These are phyloP conservation scores for Talaromyces trachyspermus DNA, from an alignment of 495 filamentous ascomycete genomes.

Conservation along the genomic window DNA sequence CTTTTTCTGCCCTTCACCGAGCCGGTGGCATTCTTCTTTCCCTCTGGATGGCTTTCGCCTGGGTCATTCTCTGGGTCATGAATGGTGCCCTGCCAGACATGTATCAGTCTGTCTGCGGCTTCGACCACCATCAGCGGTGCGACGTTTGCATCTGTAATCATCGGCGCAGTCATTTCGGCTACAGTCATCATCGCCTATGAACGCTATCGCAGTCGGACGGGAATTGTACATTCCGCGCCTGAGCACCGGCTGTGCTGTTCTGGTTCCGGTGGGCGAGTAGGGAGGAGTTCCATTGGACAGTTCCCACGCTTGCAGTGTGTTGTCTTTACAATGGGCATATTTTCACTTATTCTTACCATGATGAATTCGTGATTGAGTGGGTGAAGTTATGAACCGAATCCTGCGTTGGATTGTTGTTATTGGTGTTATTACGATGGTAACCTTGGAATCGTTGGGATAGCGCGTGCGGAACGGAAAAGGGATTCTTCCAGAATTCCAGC, in stretches of 20 bases:
- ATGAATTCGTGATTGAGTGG: too few species aligned
- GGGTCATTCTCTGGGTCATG: conserved; percentile 69
- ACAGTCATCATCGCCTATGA: conserved; percentile 57
- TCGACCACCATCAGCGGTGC: conserved; percentile 51
- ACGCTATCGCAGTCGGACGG: conserved; percentile 22
- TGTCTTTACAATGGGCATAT: conserved; percentile 69
- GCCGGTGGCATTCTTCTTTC: conserved; percentile 79
- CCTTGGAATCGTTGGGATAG: too few species aligned
- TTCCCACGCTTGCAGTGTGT: conserved; percentile 52
- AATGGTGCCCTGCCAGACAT: conserved; percentile 62
- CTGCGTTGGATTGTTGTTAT: too few species aligned
- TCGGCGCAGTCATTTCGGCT: conserved; percentile 53
- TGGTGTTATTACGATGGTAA: too few species aligned
- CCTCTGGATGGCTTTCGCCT: conserved; percentile 68
- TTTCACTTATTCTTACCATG: conserved; percentile 64
- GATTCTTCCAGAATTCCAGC: too few species aligned
- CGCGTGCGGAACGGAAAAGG: too few species aligned
- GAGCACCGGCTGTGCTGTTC: conserved; percentile 66
- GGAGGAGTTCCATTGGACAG: conserved; percentile 55
- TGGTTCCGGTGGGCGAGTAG: conserved; percentile 59
- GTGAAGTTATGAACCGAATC: too few species aligned
- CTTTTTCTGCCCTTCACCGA: conserved; percentile 70
- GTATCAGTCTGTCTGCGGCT: conserved; percentile 53
- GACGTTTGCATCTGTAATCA: conserved; percentile 57
- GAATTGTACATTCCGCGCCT: conserved; percentile 41